Evolutionary conservation across 257 asterid genomes (phyloP), one percentile per base, ranked within the genome.

Genomic region (Penstemon davidsonii): DNA sequence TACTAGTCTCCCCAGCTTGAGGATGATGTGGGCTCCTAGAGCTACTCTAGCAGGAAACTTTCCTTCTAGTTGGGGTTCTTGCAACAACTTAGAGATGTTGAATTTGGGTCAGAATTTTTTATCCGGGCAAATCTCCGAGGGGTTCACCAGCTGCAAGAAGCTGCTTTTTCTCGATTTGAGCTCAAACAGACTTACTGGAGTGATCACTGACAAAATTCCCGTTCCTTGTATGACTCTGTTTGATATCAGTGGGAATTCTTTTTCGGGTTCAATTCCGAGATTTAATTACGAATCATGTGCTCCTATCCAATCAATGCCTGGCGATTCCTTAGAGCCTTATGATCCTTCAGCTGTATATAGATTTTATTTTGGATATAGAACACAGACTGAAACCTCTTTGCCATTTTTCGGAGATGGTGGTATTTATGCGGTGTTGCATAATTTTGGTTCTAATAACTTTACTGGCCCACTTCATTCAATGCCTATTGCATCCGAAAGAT

Each of bases 161-260:
- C 86, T 93, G 78, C 84, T 68, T 60, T 88, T 82, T 80, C 96
- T 93, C 70, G 87, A 93, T 75, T 71, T 93, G 92, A 93, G 96
- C 75, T 75, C 84, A 7, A 93, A 93, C 72, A 79, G 80, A 55
- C 85, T 93, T 40, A 68, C 75, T 54, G 99, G 99, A 33, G 83
- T 65, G 75, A 84, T 93, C 69, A 73, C 63, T 37, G 83, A 78
- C 50, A 76, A 71, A 60, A 83, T 93, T 66, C 88, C 86, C 46
- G 96, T 93, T 60, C 99, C 95, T 55, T 93, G 97, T 76, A 88
- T 90, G 97, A 70, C 67, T 73, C 73, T 88, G 68, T 93, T 93
- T 53, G 95, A 93, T 76, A 77, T 90, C 65, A 90, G 96, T 46
- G 88, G 77, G 59, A 93, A 93, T 81, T 8, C 0, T 75, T 62